Conservation (phyloP, 257 asterid genomes). For the Petunia axillaris region DNA sequence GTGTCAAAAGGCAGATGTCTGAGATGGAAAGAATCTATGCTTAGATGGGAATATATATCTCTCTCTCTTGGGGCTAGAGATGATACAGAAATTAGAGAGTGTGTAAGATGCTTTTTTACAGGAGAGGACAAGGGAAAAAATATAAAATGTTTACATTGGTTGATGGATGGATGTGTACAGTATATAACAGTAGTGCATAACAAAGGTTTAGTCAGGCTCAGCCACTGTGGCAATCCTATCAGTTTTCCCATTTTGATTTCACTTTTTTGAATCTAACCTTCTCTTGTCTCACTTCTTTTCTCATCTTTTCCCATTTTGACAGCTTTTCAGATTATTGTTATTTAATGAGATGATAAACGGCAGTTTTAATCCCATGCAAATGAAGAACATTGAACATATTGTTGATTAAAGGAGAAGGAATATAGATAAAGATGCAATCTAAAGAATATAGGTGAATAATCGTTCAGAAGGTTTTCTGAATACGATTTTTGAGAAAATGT, state of each 20-base stretch:
- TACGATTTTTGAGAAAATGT: too few relatives aligned
- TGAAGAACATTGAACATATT: too few relatives aligned
- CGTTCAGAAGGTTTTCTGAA: too few relatives aligned
- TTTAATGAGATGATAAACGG: too few relatives aligned
- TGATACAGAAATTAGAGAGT: not conserved
- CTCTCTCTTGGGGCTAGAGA: not conserved
- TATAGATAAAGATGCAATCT: too few relatives aligned
- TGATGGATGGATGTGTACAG: not conserved
- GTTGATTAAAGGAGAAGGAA: too few relatives aligned
- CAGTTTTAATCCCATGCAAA: too few relatives aligned
- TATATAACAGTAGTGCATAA: not conserved
- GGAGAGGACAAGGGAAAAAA: not conserved
- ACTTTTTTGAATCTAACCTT: not conserved
- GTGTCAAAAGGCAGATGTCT: not conserved
- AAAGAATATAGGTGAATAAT: too few relatives aligned
- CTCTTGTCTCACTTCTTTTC: constrained; percentile 19
- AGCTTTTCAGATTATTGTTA: too few relatives aligned
- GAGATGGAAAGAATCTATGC: not conserved
- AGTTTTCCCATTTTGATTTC: not conserved
- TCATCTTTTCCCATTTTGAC: not conserved
- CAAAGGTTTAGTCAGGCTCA: constrained; percentile 32
- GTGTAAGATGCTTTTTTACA: not conserved
- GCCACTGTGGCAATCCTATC: not conserved
- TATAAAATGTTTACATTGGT: not conserved
- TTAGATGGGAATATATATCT: not conserved